Evolutionary conservation across 2,329 filamentous ascomycete genomes (phyloP), one percentile per base, ranked within the genome.

Genomic region (Xylaria sp.): DNA sequence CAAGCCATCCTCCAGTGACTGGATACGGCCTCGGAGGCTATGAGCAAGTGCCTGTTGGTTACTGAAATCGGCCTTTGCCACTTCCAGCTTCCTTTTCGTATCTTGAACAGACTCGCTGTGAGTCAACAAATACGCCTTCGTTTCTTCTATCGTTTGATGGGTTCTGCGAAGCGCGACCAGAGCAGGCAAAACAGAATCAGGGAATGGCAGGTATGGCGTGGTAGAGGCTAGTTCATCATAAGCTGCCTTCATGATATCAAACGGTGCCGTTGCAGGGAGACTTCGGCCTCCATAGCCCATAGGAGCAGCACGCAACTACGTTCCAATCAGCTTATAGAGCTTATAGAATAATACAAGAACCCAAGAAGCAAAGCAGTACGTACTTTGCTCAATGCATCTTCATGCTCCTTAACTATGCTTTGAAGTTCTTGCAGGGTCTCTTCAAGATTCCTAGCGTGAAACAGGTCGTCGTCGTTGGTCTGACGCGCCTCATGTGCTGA

Each of bases 111-210:
- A 78, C 6, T 78, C 66, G 15, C 78, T 78, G 41, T 86, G 84
- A 4, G 81, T 77, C 4, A 78, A 76, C 13, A 93, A 83, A 61
- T 89, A 89, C 23, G 82, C 80, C 71, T 87, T 89, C 20, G 89
- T 91, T 72, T 93, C 89, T 67, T 84, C 79, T 57, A 92, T 86
- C 18, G 89, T 89, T 65, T 86, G 83, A 66, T 90, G 85, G 2
- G 90, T 89, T 73, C 87, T 89, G 60, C 91, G 89, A 62, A 93
- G 80, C 6, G 93, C 92, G 46, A 96, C 77, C 4, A 97, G 82
- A 7, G 90, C 88, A 3, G 92, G 91, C 7, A 96, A 79, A 6
- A 90, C 83, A 23, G 93, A 95, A 58, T 86, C 87, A 10, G 87
- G 81, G 28, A 85, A 83, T 2, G 93, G 92, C 25, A 95, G 81